Conservation (phyloP, 768 basidiomycete genomes). For the Multifurca ochricompacta region DNA sequence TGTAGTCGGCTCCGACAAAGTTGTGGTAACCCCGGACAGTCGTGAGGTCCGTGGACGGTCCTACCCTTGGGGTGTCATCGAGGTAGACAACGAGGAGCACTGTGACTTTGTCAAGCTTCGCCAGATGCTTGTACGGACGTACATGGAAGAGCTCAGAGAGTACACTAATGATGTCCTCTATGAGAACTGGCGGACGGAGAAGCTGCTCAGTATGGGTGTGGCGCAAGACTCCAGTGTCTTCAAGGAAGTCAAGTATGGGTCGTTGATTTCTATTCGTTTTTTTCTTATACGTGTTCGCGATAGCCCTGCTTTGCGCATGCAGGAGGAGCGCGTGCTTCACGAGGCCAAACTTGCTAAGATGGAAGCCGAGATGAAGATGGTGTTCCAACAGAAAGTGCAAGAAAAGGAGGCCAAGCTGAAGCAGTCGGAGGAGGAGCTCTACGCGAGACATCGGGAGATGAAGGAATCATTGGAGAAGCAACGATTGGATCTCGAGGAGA, state of each 20-base stretch:
- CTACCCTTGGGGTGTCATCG: constrained; percentile 98
- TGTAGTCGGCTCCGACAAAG: constrained; percentile 87
- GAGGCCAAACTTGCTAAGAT: constrained; percentile 98
- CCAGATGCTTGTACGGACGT: constrained; percentile 98
- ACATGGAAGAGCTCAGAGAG: constrained; percentile 98
- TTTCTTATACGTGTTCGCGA: neutral
- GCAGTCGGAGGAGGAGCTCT: constrained; percentile 98
- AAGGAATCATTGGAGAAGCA: constrained; percentile 99
- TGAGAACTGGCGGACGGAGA: constrained; percentile 97
- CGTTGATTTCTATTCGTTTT: neutral
- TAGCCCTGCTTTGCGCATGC: constrained; percentile 92
- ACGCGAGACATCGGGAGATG: constrained; percentile 98
- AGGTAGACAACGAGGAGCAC: constrained; percentile 98
- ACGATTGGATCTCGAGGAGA: constrained; percentile 90
- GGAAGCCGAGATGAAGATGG: constrained; percentile 99
- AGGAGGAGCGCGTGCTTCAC: constrained; percentile 93
- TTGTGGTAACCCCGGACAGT: constrained; percentile 78
- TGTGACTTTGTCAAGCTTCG: constrained; percentile 99
- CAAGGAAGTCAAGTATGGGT: constrained; percentile 95
- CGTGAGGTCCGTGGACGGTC: constrained; percentile 89
- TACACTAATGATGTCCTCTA: constrained; percentile 94
- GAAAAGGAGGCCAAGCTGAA: constrained; percentile 99
- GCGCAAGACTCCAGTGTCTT: constrained; percentile 96
- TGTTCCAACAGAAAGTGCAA: constrained; percentile 99
- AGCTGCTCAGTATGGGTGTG: constrained; percentile 95